Evolutionary conservation across 2,329 filamentous ascomycete species (phyloP).

Genomic region (Exophiala spinifera): DNA sequence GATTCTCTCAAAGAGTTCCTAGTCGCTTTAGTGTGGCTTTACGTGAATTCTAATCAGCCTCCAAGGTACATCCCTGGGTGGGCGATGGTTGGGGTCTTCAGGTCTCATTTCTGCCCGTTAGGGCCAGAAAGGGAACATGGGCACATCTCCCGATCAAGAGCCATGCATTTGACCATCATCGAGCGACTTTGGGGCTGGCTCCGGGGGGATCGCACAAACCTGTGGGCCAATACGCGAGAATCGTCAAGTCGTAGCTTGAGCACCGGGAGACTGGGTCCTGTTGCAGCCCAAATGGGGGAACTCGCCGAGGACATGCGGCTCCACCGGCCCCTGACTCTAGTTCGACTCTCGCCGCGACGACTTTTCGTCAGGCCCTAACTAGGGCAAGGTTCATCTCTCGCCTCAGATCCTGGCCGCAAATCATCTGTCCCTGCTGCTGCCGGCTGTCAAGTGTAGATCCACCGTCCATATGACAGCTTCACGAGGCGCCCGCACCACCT

Average conservation of each 20-base stretch:
- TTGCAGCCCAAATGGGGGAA: neutral
- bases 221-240: neutral
- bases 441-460: neutral
- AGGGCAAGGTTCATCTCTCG: neutral
- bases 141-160: neutral
- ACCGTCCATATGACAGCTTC: neutral
- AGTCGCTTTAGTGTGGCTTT: neutral
- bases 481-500: neutral
- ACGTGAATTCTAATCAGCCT: neutral
- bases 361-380: neutral
- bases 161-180: neutral
- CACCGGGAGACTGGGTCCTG: neutral
- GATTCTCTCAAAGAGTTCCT: neutral
- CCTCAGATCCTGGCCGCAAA: neutral
- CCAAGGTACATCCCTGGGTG: neutral
- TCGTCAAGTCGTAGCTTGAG: neutral
- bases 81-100: neutral
- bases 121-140: neutral
- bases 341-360: neutral
- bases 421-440: neutral
- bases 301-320: neutral
- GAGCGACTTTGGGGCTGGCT: neutral
- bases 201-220: neutral
- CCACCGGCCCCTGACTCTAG: constrained; percentile 1
- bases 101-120: neutral